Evolutionary conservation across 2,329 filamentous ascomycete genomes (phyloP).

Genomic region (Arthrobotrys pseudoclavata): DNA sequence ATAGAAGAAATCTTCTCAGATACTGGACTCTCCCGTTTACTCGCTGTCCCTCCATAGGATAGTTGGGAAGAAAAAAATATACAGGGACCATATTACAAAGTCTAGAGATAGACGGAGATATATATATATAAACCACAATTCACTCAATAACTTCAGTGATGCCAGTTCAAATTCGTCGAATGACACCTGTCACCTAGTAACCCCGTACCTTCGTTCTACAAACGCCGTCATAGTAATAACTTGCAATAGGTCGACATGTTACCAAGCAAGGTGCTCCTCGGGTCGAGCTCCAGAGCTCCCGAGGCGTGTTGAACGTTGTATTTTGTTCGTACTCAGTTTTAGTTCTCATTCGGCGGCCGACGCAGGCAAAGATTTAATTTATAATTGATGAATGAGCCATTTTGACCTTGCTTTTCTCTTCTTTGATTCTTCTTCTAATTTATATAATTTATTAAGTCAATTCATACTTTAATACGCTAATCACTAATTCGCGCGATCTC

Average conservation of each 20-base stretch:
- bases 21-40: background rate
- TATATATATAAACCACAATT: too few relatives aligned
- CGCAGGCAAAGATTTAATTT: constrained; percentile 28
- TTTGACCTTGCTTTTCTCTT: constrained; percentile 4
- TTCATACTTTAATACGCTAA: background rate
- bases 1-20: background rate
- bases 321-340: background rate
- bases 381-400: constrained; percentile 13
- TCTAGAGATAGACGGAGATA: too few relatives aligned
- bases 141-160: too few relatives aligned
- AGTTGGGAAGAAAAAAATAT: background rate
- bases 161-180: too few relatives aligned
- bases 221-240: too few relatives aligned
- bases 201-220: too few relatives aligned
- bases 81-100: background rate
- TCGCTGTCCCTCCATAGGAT: background rate
- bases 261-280: too few relatives aligned
- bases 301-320: constrained; percentile 3
- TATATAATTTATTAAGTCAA: background rate
- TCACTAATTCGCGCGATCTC: background rate
- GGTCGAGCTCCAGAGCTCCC: too few relatives aligned
- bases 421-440: constrained; percentile 8
- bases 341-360: constrained; percentile 26
- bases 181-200: too few relatives aligned
- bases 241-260: too few relatives aligned